A percentile compares a stretch with the other conserved stretches of the same genome.
Evolutionary conservation across 345 rosid genomes (phyloP).

Genomic region (Corchorus olitorius): DNA sequence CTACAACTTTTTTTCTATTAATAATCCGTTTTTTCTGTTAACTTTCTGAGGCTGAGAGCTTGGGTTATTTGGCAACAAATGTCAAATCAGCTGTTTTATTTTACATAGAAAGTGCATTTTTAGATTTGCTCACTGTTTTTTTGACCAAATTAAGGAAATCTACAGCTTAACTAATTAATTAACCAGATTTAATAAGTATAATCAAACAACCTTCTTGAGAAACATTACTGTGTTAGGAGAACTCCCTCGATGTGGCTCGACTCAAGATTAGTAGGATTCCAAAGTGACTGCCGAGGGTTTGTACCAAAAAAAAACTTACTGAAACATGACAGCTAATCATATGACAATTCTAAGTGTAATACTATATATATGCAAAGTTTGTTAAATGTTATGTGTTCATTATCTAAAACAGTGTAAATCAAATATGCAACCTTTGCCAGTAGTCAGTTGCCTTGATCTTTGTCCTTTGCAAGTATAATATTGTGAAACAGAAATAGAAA

Average conservation of each 20-base stretch:
- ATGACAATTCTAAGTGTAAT: too few relatives aligned
- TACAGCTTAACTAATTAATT: neutral
- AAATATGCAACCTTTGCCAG: neutral
- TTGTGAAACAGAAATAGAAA: neutral
- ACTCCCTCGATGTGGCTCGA: too few relatives aligned
- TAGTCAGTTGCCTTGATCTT: neutral
- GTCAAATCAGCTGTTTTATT: neutral
- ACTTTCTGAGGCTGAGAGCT: conserved; percentile 10
- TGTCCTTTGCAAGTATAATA: neutral
- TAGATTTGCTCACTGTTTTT: neutral
- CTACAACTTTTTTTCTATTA: neutral
- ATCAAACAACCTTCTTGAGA: neutral
- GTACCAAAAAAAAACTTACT: too few relatives aligned
- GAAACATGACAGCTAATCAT: too few relatives aligned
- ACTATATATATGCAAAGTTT: too few relatives aligned
- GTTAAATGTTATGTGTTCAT: too few relatives aligned
- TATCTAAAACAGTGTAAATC: too few relatives aligned
- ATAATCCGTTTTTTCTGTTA: neutral
- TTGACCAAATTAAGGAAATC: neutral
- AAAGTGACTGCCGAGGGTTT: too few relatives aligned
- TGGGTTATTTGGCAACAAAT: conserved; percentile 1
- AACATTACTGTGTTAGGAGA: too few relatives aligned
- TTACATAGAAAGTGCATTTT: neutral
- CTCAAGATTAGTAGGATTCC: too few relatives aligned
- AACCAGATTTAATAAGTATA: neutral